phyloP scores from a whole-genome alignment of 179 eudicot species.

The Heliamphora pulchella region DNA sequence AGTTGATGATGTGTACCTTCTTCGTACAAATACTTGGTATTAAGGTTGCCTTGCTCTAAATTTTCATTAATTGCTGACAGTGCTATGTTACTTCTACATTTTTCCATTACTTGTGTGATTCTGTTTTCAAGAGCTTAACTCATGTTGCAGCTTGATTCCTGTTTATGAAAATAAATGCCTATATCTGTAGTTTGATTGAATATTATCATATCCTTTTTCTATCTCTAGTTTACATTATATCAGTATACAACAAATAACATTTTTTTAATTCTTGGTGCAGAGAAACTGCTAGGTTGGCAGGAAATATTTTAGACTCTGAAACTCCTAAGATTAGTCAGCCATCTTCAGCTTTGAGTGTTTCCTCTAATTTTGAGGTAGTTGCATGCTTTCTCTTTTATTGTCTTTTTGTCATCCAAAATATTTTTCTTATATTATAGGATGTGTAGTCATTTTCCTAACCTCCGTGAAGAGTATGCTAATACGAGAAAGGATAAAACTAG shows the following conservation, averaged over 20 bases:
- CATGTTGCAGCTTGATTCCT: conserved; percentile 6
- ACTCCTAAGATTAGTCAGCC: conserved; percentile 39
- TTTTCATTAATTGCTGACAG: background rate
- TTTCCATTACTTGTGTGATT: conserved; percentile 4
- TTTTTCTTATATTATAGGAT: background rate
- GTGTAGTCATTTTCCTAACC: background rate
- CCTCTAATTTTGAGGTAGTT: conserved; percentile 69
- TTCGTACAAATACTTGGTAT: background rate
- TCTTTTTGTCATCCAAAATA: background rate
- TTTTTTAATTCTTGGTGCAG: conserved; percentile 23
- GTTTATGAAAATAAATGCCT: background rate
- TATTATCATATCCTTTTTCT: background rate
- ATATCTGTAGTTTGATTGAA: background rate
- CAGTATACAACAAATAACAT: background rate
- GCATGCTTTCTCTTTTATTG: background rate
- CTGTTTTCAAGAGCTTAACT: background rate
- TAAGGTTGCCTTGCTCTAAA: background rate
- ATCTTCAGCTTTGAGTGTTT: conserved; percentile 48
- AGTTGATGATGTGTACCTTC: too few species aligned
- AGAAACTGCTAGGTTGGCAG: conserved; percentile 43
- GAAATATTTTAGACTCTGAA: conserved; percentile 41
- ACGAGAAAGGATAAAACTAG: background rate
- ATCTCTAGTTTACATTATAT: background rate
- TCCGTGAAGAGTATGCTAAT: background rate
- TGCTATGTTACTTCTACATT: background rate